These are phyloP conservation scores for Hemileccinum rubropunctum DNA, from an alignment of 768 basidiomycete species.

Conservation along the genomic window DNA sequence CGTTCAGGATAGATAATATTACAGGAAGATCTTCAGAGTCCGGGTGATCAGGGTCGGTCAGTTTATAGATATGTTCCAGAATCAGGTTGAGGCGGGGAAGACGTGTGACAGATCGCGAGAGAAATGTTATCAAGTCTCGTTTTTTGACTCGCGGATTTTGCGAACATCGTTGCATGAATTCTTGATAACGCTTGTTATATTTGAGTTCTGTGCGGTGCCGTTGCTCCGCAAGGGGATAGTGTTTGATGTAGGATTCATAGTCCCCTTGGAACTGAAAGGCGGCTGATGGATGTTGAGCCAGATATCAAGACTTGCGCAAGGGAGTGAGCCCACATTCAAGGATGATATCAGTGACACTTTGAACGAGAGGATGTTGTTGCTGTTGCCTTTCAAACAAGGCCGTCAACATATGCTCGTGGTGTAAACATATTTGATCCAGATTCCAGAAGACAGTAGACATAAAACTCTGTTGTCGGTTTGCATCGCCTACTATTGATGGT, in stretches of 20 bases:
- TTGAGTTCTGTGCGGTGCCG: constrained; percentile 74
- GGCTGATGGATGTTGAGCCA: constrained; percentile 26
- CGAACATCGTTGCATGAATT: constrained; percentile 61
- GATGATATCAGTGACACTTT: constrained; percentile 81
- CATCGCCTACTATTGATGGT: constrained; percentile 61
- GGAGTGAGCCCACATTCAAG: constrained; percentile 58
- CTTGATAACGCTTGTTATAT: constrained; percentile 62
- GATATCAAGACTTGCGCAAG: constrained; percentile 5
- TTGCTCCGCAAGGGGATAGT: constrained; percentile 85
- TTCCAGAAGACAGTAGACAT: constrained; percentile 85
- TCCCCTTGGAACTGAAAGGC: constrained; percentile 50
- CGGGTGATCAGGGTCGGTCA: constrained; percentile 71
- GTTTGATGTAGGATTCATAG: constrained; percentile 83
- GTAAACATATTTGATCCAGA: constrained; percentile 58
- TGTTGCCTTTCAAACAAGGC: constrained; percentile 77
- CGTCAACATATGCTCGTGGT: constrained; percentile 67
- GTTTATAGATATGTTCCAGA: constrained; percentile 65
- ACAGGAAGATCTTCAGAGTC: constrained; percentile 78
- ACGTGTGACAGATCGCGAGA: constrained; percentile 86
- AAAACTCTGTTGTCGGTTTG: constrained; percentile 58
- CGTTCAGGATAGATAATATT: constrained; percentile 61
- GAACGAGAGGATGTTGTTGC: constrained; percentile 82
- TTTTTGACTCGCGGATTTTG: constrained; percentile 66
- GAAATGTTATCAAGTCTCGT: constrained; percentile 76
- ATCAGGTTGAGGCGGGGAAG: constrained; percentile 77